Evolutionary conservation across 352 stramenopile species (phyloP), one percentile per base, ranked within the genome.

Genomic region (Phytophthora tentaculata): DNA sequence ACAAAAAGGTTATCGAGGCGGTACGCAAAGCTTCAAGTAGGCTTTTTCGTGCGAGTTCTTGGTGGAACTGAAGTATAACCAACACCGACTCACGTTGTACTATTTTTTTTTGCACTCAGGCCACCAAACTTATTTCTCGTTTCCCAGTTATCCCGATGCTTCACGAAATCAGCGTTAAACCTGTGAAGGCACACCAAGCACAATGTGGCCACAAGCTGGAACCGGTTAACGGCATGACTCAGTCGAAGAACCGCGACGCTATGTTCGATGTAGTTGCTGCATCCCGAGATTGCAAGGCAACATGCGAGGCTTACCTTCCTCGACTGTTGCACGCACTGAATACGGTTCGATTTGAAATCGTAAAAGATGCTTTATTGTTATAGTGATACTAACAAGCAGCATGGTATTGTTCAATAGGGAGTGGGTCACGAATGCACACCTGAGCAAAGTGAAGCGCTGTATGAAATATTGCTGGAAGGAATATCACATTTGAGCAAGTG

Each of bases 1-100:
- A 89, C 50, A 84, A 80, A 64, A 87, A 85, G 56, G 59, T 83
- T 35, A 75, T 90, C 50, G 82, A 86, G 39, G 55, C 76, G 64
- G 82, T 90, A 82, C 22, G 76, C 67, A 50, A 49, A 66, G 47
- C 49, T 74, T 45, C 51, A 67, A 56, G 66, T 73, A 73, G 59
- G 66, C 51, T 29, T 13, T 64, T 56, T 17, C 10, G 16, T 50
- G 50, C 37, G 12, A 60, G 43, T 58, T 19, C 12, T 61, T 60
- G 63, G 19, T 49, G 12, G 22, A 53, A 10, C 28, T 32, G 5
- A 16, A 35, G 19, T 9, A 26, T n/a, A 64, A 13, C 22, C 2
- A 23, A 47, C 24, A 24, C n/a, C 17, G 61, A n/a, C 37, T 64
- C 23, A 69, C 22, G 5, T n/a, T 35, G 20, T 35, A 35, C 12